Percentiles rank a stretch among this genome's conserved stretches.
Evolutionary conservation across 2,329 filamentous ascomycete species (phyloP).

Genomic region (Daldinia sp.): DNA sequence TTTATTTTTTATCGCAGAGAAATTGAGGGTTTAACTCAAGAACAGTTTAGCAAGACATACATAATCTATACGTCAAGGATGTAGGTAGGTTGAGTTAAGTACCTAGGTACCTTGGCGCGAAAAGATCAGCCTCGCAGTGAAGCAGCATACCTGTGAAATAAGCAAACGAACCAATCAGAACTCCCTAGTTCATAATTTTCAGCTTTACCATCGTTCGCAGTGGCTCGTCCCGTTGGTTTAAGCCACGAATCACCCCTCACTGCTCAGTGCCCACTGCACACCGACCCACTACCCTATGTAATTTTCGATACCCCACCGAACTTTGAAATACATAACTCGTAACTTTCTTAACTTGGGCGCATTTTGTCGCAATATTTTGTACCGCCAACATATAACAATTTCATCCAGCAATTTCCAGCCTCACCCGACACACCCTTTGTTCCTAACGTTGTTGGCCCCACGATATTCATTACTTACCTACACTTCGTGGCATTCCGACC

Average conservation of each 20-base stretch:
- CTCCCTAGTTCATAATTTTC: slow-evolving; percentile 10
- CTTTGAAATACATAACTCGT: neutral
- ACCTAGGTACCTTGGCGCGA: neutral
- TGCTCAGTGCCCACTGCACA: too few relatives aligned
- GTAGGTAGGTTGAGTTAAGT: too few relatives aligned
- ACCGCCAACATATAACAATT: neutral
- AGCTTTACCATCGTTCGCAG: neutral
- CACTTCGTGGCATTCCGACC: neutral
- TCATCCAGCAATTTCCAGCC: too few relatives aligned
- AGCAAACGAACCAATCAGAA: slow-evolving; percentile 7
- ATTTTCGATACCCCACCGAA: slow-evolving; percentile 13
- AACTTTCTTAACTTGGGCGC: slow-evolving; percentile 3
- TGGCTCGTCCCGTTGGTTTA: slow-evolving; percentile 1
- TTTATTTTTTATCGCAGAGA: too few relatives aligned
- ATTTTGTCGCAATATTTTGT: slow-evolving; percentile 7
- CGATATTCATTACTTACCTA: too few relatives aligned
- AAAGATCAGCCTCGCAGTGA: too few relatives aligned
- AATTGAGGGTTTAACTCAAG: too few relatives aligned
- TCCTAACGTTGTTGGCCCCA: neutral
- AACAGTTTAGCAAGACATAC: too few relatives aligned
- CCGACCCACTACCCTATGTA: slow-evolving; percentile 14
- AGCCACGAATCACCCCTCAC: slow-evolving; percentile 19
- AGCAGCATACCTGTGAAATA: neutral
- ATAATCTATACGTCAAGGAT: too few relatives aligned
- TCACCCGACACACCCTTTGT: neutral